A percentile compares a stretch with the other conserved stretches of the same genome.
Conservation (phyloP, 768 basidiomycete genomes). For the Russula brevipes region DNA sequence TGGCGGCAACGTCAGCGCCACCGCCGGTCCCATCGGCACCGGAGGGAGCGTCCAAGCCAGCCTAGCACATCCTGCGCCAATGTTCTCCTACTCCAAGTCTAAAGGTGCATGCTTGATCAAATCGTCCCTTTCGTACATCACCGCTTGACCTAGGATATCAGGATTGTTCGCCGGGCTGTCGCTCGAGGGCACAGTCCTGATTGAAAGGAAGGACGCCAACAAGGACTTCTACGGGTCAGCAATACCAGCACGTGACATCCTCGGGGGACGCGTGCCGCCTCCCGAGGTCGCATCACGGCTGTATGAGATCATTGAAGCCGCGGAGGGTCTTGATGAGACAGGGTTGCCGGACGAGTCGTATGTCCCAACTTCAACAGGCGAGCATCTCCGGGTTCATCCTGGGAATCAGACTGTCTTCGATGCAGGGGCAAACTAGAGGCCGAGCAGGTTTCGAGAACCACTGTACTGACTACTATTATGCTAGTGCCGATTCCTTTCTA, state of each 20-base stretch:
- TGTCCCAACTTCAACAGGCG: slow-evolving; percentile 62
- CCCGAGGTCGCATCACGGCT: slow-evolving; percentile 89
- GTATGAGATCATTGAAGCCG: slow-evolving; percentile 96
- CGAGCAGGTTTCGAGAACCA: neutral
- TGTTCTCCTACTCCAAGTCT: slow-evolving; percentile 96
- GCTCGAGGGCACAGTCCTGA: slow-evolving; percentile 88
- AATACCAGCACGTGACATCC: slow-evolving; percentile 84
- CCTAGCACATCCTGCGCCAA: slow-evolving; percentile 88
- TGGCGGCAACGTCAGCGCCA: slow-evolving; percentile 80
- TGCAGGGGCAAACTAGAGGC: slow-evolving; percentile 45
- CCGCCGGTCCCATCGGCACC: slow-evolving; percentile 91
- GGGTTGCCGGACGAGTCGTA: slow-evolving; percentile 76
- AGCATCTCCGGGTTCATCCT: slow-evolving; percentile 46
- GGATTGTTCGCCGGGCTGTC: slow-evolving; percentile 94
- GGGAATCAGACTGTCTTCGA: slow-evolving; percentile 65
- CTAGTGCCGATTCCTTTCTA: neutral
- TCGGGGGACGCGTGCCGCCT: slow-evolving; percentile 92
- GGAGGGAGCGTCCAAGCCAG: slow-evolving; percentile 86
- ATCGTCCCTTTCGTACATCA: neutral
- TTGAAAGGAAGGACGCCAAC: slow-evolving; percentile 95
- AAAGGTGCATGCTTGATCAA: slow-evolving; percentile 54
- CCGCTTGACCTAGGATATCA: slow-evolving; percentile 30
- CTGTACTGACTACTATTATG: slow-evolving; percentile 9
- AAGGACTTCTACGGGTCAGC: slow-evolving; percentile 93
- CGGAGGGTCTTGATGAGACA: slow-evolving; percentile 86